phyloP scores from a whole-genome alignment of 257 asterid genomes.

The Pogostemon cablin region DNA sequence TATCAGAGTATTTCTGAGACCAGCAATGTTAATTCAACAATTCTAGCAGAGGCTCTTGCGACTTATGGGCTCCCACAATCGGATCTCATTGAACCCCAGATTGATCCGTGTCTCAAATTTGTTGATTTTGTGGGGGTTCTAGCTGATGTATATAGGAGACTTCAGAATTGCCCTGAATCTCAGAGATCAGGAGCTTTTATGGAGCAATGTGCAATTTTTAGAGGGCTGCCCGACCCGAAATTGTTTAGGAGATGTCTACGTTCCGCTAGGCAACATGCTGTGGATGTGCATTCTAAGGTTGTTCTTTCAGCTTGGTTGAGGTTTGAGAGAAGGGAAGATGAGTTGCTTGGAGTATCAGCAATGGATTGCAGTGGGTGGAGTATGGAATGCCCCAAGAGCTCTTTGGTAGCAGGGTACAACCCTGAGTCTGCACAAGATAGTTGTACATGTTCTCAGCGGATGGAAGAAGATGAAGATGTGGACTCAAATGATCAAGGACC shows the following conservation, averaged over 20 bases:
- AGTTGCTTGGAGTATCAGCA: constrained; percentile 76
- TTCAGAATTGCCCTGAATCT: constrained; percentile 54
- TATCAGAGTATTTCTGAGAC: constrained; percentile 47
- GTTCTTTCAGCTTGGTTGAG: constrained; percentile 95
- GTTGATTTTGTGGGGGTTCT: constrained; percentile 65
- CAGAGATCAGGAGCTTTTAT: constrained; percentile 62
- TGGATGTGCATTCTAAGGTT: constrained; percentile 89
- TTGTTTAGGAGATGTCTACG: constrained; percentile 81
- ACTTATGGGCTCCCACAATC: constrained; percentile 73
- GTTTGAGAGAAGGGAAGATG: constrained; percentile 88
- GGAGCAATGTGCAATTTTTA: constrained; percentile 79
- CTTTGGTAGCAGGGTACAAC: constrained; percentile 75
- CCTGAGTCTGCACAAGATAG: constrained; percentile 76
- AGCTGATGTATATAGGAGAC: constrained; percentile 63
- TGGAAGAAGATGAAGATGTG: constrained; percentile 35
- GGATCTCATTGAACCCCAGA: constrained; percentile 80
- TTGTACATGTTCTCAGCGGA: constrained; percentile 51
- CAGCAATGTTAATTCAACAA: constrained; percentile 41
- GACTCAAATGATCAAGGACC: constrained; percentile 38
- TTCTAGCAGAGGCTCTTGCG: constrained; percentile 62
- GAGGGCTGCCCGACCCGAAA: constrained; percentile 79
- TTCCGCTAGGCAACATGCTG: constrained; percentile 78
- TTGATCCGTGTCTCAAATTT: constrained; percentile 73
- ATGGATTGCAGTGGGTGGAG: constrained; percentile 85
- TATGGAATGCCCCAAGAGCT: constrained; percentile 75